Percentiles rank a stretch among this genome's conserved stretches.
Evolutionary conservation across 306 rosid genomes (phyloP).

Genomic region (Oemleria cerasiformis): DNA sequence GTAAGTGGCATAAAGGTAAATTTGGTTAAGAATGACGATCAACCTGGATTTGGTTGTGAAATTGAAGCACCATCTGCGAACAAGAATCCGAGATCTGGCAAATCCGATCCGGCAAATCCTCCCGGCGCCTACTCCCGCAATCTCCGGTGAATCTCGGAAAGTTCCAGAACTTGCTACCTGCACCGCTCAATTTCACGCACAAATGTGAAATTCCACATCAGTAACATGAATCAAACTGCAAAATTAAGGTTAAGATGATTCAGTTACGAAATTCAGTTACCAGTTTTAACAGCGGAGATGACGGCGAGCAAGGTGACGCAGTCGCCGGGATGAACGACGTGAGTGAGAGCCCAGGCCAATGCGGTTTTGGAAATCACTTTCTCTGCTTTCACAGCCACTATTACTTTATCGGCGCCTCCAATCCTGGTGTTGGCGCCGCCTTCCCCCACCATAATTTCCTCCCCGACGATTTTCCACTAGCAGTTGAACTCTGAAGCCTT

Average conservation of each 20-base stretch:
- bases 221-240: neutral
- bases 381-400: conserved; percentile 85
- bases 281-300: conserved; percentile 46
- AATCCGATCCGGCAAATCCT: conserved; percentile 70
- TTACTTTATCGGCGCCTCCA: conserved; percentile 49
- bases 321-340: conserved; percentile 72
- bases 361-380: conserved; percentile 66
- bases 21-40: neutral
- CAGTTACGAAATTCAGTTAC: conserved; percentile 27
- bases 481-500: neutral
- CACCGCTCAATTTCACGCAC: neutral
- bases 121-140: conserved; percentile 44
- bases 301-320: conserved; percentile 81
- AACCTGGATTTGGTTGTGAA: conserved; percentile 82
- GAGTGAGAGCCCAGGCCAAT: conserved; percentile 89
- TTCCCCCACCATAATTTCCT: neutral
- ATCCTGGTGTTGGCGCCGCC: conserved; percentile 17
- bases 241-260: neutral
- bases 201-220: neutral
- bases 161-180: conserved; percentile 79
- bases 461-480: neutral
- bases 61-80: conserved; percentile 90
- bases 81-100: conserved; percentile 83
- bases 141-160: conserved; percentile 60
- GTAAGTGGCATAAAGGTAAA: conserved; percentile 29